phyloP scores from a whole-genome alignment of 225 moss, liverwort and hornwort species.

The Antitrichia curtipendula region DNA sequence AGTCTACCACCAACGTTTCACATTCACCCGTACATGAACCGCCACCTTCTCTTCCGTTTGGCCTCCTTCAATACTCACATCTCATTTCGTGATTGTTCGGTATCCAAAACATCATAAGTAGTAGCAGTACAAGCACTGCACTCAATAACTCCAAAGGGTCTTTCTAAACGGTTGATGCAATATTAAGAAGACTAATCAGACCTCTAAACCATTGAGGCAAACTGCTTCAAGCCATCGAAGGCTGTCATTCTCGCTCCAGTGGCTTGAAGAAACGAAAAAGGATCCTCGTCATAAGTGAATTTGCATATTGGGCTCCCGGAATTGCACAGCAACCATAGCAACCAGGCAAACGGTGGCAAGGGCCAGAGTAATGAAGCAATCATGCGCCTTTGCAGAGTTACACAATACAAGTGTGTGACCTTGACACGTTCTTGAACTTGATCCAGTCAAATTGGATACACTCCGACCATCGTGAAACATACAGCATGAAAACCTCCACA shows the following conservation, averaged over 20 bases:
- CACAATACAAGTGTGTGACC: neutral
- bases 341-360: neutral
- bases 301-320: neutral
- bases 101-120: neutral
- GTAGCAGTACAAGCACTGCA: neutral
- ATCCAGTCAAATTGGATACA: neutral
- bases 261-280: neutral
- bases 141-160: neutral
- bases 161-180: neutral
- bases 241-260: neutral
- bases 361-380: neutral
- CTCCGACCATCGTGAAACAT: neutral
- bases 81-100: neutral
- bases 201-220: neutral
- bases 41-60: slow-evolving; percentile 4
- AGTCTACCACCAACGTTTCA: neutral
- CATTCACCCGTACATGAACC: slow-evolving; percentile 11
- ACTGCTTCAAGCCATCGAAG: neutral
- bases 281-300: neutral
- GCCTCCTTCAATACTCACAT: neutral
- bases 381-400: neutral
- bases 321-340: neutral
- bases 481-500: neutral
- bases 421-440: neutral
- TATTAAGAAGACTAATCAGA: neutral